A percentile compares a stretch with the other conserved stretches of the same genome.
These are phyloP conservation scores for Peronospora belbahrii DNA, from an alignment of 352 stramenopile genomes.

Conservation along the genomic window DNA sequence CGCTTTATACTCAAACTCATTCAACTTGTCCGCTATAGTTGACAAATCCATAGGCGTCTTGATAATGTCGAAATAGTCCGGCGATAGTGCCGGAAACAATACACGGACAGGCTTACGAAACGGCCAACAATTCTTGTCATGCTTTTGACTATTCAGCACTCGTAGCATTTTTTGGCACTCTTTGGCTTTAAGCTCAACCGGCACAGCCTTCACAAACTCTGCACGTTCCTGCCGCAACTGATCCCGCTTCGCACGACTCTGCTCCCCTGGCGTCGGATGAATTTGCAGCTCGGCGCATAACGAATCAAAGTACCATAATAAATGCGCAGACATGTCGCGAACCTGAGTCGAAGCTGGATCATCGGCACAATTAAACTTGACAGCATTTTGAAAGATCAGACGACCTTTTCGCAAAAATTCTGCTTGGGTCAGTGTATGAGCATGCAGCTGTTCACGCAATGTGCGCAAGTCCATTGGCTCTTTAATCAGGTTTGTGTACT, in stretches of 20 bases:
- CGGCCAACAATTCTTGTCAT: constrained; percentile 83
- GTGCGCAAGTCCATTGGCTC: constrained; percentile 81
- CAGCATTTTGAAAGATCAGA: constrained; percentile 77
- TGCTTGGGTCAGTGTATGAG: constrained; percentile 33
- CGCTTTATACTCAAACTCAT: constrained; percentile 61
- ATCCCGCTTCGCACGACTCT: constrained; percentile 29
- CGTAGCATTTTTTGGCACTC: constrained; percentile 74
- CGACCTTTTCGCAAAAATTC: constrained; percentile 72
- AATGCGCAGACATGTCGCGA: constrained; percentile 70
- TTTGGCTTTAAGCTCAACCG: constrained; percentile 73
- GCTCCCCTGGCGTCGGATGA: constrained; percentile 15
- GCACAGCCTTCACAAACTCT: constrained; percentile 38
- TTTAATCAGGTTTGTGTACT: constrained; percentile 57
- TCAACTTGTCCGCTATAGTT: constrained; percentile 64
- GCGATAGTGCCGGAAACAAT: constrained; percentile 60
- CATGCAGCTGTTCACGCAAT: constrained; percentile 53
- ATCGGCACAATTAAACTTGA: constrained; percentile 70
- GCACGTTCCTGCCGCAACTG: constrained; percentile 49
- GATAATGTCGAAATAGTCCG: constrained; percentile 79
- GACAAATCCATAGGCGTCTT: constrained; percentile 75
- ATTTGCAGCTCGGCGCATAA: constrained; percentile 64
- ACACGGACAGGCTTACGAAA: constrained; percentile 73
- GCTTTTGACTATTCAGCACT: constrained; percentile 80
- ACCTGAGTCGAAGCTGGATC: constrained; percentile 66
- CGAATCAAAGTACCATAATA: constrained; percentile 83